Base-by-base conservation (phyloP, 768 basidiomycete genomes). In the Mycena amicta region DNA sequence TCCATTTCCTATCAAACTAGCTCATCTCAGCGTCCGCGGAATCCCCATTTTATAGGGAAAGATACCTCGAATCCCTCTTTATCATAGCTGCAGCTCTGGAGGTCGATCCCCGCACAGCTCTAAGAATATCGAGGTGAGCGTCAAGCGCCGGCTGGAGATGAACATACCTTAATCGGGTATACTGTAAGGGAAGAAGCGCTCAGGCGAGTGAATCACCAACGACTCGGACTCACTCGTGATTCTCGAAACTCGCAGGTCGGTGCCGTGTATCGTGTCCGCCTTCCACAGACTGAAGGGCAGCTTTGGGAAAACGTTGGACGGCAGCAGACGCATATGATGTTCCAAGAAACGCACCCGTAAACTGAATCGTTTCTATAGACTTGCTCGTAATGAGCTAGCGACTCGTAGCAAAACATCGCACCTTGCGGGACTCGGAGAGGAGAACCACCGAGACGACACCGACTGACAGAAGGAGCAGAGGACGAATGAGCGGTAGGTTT, bases 1-100 rank as follows among this genome's bases (percentile, higher is more conserved):
- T 64, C 62, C 62, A 64, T 49, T 60, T 57, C 2, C 62, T 55
- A 53, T 64, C 62, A 23, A 60, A 60, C 62, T 63, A 28, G 1
- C 5, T 20, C 8, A 15, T 6, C 2, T n/a, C 28, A 18, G 29
- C 15, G 3, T 51, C 15, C 2, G 50, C 18, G 11, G 33, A 33
- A 33, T 15, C 33, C 4, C 8, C 18, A 22, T n/a, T 25, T 26
- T 2, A n/a, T n/a, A n/a, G n/a, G 13, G 16, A 26, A 28, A 16
- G 20, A 8, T 40, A 63, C 62, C 55, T 64, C 59, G n/a, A 64
- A 60, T 30, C 62, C 62, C 29, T 64, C 62, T 20, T 57, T 55
- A 37, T 64, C 62, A 29, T 60, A 64, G 1, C 49, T 13, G 15
- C 54, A 60, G 39, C 49, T 64, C 15, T 6, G 25, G 49, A 64